phyloP scores from a whole-genome alignment of 768 basidiomycete species.

The Phaeolepiota aurea region DNA sequence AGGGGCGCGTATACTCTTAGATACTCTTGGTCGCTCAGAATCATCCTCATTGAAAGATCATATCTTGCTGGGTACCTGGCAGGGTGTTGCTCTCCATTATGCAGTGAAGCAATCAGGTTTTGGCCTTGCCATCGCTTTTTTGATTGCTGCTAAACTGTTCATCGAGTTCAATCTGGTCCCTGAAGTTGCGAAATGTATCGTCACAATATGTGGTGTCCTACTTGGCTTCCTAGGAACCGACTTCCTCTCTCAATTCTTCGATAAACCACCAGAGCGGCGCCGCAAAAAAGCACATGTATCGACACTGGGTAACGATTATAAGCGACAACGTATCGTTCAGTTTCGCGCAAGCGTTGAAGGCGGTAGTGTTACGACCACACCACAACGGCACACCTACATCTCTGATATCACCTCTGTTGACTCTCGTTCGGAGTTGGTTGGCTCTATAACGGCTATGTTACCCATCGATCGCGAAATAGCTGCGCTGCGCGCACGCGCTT shows the following conservation, averaged over 20 bases:
- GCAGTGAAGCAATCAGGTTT: constrained; percentile 48
- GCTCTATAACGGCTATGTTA: constrained; percentile 47
- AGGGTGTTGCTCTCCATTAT: constrained; percentile 69
- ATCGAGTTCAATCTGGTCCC: constrained; percentile 50
- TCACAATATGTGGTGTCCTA: constrained; percentile 57
- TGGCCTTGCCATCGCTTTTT: constrained; percentile 46
- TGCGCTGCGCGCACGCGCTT: constrained; percentile 65
- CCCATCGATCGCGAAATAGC: constrained; percentile 71
- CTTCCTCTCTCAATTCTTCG: constrained; percentile 57
- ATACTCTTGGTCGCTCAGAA: constrained; percentile 41
- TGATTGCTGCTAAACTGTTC: constrained; percentile 52
- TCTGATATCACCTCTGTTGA: constrained; percentile 67
- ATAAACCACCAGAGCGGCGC: constrained; percentile 31
- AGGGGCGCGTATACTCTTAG: constrained; percentile 62
- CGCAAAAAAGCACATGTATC: constrained; percentile 19
- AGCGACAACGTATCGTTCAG: constrained; percentile 34
- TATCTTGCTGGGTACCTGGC: constrained; percentile 65
- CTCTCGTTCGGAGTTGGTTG: constrained; percentile 58
- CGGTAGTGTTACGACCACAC: constrained; percentile 21
- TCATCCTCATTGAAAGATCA: constrained; percentile 46
- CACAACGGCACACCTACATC: constrained; percentile 20
- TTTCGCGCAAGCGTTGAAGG: constrained; percentile 33
- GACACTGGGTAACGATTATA: constrained; percentile 14
- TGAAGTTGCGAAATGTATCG: constrained; percentile 47
- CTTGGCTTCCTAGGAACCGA: constrained; percentile 69